Evolutionary conservation across 1,284 basidiomycete genomes (phyloP).

Genomic region (Neonothopanus nambi): DNA sequence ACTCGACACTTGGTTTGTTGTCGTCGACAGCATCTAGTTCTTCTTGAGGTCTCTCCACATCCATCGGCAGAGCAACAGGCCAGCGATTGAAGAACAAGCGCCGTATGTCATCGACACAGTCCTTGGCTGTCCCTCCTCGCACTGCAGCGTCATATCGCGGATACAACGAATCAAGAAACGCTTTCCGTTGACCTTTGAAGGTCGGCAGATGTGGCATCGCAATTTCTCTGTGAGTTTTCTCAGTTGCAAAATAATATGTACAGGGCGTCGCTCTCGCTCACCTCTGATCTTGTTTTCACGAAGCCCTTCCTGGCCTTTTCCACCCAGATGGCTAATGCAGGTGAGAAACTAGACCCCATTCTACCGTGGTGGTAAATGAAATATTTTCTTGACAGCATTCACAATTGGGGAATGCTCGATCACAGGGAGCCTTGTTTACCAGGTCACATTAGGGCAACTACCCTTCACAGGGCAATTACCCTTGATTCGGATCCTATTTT

Average conservation of each 20-base stretch:
- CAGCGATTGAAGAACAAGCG: not conserved
- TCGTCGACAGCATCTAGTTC: not conserved
- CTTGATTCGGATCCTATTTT: too few relatives aligned
- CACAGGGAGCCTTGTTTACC: too few relatives aligned
- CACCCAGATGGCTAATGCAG: too few relatives aligned
- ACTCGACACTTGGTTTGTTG: not conserved
- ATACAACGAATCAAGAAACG: not conserved
- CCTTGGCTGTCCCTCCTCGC: not conserved
- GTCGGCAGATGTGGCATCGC: not conserved
- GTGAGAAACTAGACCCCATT: too few relatives aligned
- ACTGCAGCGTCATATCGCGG: not conserved
- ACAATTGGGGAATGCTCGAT: too few relatives aligned
- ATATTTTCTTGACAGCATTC: too few relatives aligned
- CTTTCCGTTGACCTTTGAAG: not conserved
- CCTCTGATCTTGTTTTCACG: not conserved
- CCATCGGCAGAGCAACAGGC: not conserved
- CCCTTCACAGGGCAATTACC: too few relatives aligned
- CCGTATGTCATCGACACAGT: not conserved
- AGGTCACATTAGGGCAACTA: too few relatives aligned
- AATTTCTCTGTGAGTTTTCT: not conserved
- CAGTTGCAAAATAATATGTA: not conserved
- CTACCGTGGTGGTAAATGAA: too few relatives aligned
- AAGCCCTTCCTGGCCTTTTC: too few relatives aligned
- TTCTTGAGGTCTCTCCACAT: not conserved
- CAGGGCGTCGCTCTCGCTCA: not conserved